A percentile compares a stretch with the other conserved stretches of the same genome.
phyloP scores from a whole-genome alignment of 2,329 filamentous ascomycete genomes.

The Colletotrichum acutatum region DNA sequence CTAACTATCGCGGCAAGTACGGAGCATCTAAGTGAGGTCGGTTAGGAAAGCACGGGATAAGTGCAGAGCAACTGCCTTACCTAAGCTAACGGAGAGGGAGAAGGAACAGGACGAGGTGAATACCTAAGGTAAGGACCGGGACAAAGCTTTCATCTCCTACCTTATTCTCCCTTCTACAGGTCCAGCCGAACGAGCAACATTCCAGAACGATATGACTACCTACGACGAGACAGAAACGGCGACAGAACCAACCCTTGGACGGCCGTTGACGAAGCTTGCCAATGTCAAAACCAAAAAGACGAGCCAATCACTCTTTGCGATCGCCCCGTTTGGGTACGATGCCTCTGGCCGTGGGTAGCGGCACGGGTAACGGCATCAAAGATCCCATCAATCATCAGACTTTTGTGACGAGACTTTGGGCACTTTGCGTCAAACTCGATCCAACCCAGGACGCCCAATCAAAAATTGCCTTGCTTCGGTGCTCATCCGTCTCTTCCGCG shows the following conservation, averaged over 20 bases:
- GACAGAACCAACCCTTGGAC: not conserved
- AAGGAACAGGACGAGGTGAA: not conserved
- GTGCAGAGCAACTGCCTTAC: not conserved
- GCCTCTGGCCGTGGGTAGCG: not conserved
- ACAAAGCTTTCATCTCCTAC: not conserved
- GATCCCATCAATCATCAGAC: not conserved
- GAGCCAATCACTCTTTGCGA: not conserved
- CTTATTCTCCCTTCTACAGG: not conserved
- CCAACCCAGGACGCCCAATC: not conserved
- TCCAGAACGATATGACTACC: not conserved
- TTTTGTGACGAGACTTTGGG: not conserved
- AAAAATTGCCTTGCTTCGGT: not conserved
- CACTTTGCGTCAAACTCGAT: not conserved
- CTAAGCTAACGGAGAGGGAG: not conserved
- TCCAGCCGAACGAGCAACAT: not conserved
- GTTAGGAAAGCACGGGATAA: not conserved
- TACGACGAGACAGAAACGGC: not conserved
- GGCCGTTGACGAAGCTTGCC: conserved; percentile 23
- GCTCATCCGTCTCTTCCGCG: not conserved
- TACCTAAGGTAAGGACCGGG: too few species aligned
- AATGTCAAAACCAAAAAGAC: conserved; percentile 6
- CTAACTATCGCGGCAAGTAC: not conserved
- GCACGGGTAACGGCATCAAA: conserved; percentile 6
- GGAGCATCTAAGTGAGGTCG: not conserved
- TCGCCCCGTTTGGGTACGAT: not conserved